Evolutionary conservation across 352 stramenopile species (phyloP), one percentile per base, ranked within the genome.

Genomic region (Phytophthora brassicae): DNA sequence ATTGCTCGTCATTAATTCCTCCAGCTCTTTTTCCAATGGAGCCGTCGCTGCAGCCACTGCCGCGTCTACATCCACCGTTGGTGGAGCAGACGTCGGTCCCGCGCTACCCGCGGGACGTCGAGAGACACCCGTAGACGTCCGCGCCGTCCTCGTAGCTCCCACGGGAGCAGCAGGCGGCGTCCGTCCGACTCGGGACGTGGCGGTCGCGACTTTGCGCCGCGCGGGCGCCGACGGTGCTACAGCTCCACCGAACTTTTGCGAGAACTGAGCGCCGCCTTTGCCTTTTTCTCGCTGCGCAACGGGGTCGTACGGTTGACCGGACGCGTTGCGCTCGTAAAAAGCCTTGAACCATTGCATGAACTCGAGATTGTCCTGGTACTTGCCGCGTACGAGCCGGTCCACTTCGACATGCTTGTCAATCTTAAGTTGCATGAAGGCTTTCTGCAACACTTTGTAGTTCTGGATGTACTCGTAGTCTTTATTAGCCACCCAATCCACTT

Each of bases 351-450:
- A 99, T 80, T 99, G 98, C 90, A 99, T 99, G 71, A 99, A 99
- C 76, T 99, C 98, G 56, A 99, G 86, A 77, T 99, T 99, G 74
- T 99, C 97, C 74, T 99, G 97, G 84, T 99, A 99, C 73, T 99
- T 99, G 43, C 92, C 98, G 19, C 97, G 86, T 64, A 99, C 98
- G 26, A 99, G 84, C 33, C 97, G 96, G 55, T 99, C 92, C 22
- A 99, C 97, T 70, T 99, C 96, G 23, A 99, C 95, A 76, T 98
- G 82, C 54, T 90, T 81, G 64, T 98, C 92, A 59, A 99, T 97
- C 55, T 97, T 93, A 41, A 99, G 76, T 39, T 94, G 97, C 57
- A 90, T 91, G 68, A 99, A 99, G 51, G 91, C 96, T 46, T 92
- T 94, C 75, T 99, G 97, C 35, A 99, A 73, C 23, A 99, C 81